phyloP scores from a whole-genome alignment of 2,329 filamentous ascomycete genomes.

The Blumeria graminis region DNA sequence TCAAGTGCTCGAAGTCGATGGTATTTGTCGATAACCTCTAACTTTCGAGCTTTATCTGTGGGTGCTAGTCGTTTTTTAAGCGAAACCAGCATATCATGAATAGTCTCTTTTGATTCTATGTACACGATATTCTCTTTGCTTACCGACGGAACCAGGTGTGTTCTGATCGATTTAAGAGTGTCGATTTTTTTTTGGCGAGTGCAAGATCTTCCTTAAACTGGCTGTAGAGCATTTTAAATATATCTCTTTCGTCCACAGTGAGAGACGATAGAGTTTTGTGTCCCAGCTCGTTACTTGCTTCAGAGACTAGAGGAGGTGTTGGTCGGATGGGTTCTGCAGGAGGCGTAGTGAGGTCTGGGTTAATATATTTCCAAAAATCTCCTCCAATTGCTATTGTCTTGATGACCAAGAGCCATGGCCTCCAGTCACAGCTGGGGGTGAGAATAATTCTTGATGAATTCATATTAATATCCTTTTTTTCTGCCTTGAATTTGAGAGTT shows the following conservation, averaged over 20 bases:
- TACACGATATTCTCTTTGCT: conserved; percentile 1
- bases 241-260: not conserved
- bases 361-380: not conserved
- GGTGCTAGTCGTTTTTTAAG: not conserved
- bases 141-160: not conserved
- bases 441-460: not conserved
- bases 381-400: not conserved
- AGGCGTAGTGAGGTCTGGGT: not conserved
- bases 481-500: not conserved
- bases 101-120: not conserved
- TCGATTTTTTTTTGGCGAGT: not conserved
- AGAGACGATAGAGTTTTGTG: not conserved
- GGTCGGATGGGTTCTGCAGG: not conserved
- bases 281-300: not conserved
- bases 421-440: not conserved
- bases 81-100: not conserved
- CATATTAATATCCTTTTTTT: not conserved
- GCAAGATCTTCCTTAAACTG: not conserved
- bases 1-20: not conserved
- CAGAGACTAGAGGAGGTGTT: not conserved
- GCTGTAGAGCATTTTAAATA: not conserved
- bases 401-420: not conserved
- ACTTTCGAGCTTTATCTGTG: not conserved
- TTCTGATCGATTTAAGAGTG: not conserved
- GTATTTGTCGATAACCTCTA: conserved; percentile 1